A percentile compares a stretch with the other conserved stretches of the same genome.
Conservation (phyloP, 257 asterid genomes). For the Verbena officinalis region DNA sequence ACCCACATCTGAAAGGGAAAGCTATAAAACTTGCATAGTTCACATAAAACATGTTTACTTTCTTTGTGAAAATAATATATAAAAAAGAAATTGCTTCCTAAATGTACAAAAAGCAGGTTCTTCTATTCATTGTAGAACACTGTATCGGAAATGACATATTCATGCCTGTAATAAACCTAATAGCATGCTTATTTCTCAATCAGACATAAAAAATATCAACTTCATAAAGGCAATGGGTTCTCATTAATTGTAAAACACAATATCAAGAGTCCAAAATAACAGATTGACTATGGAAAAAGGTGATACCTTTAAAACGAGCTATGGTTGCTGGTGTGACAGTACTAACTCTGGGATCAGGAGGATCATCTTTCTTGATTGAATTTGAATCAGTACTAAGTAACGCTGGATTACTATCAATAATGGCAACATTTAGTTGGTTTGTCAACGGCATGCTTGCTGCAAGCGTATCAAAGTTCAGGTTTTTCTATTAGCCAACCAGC, state of each 20-base stretch:
- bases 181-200: too few relatives aligned
- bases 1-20: slow-evolving; percentile 67
- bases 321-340: slow-evolving; percentile 94
- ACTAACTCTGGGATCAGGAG: slow-evolving; percentile 97
- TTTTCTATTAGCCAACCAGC: slow-evolving; percentile 11
- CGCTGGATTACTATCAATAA: slow-evolving; percentile 96
- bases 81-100: too few relatives aligned
- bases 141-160: too few relatives aligned
- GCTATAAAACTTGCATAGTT: slow-evolving; percentile 33
- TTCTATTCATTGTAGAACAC: too few relatives aligned
- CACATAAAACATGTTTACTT: slow-evolving; percentile 10
- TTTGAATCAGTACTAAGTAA: slow-evolving; percentile 47
- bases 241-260: neutral
- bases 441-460: slow-evolving; percentile 89
- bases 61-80: too few relatives aligned
- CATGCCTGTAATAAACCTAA: too few relatives aligned
- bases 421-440: slow-evolving; percentile 70
- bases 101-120: too few relatives aligned
- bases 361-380: slow-evolving; percentile 66
- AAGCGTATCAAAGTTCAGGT: slow-evolving; percentile 29
- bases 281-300: neutral
- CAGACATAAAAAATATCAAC: too few relatives aligned
- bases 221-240: neutral
- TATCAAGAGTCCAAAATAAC: slow-evolving; percentile 8
- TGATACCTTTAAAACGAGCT: slow-evolving; percentile 74